Conservation (phyloP, 306 rosid genomes). For the Acacia confusa region DNA sequence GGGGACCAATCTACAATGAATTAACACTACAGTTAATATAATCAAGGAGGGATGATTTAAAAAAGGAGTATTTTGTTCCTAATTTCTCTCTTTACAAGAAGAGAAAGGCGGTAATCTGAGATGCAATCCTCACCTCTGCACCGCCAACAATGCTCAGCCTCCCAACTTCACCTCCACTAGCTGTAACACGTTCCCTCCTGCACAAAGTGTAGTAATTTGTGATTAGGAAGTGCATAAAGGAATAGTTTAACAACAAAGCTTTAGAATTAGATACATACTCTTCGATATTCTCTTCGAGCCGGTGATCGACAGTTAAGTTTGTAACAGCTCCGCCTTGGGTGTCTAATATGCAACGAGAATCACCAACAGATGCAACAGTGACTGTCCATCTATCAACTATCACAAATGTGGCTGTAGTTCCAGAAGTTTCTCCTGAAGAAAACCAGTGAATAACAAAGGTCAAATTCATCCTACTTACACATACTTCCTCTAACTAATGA, state of each 20-base stretch:
- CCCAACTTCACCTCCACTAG: constrained; percentile 98
- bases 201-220: constrained; percentile 16
- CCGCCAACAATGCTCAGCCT: constrained; percentile 93
- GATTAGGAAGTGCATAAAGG: constrained; percentile 17
- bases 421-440: constrained; percentile 90
- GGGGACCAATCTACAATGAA: constrained; percentile 87
- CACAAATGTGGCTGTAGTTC: constrained; percentile 94
- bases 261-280: constrained; percentile 53
- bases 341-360: constrained; percentile 92
- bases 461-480: constrained; percentile 42
- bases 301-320: constrained; percentile 88
- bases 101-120: background rate
- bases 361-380: constrained; percentile 98
- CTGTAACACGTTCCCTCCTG: constrained; percentile 94
- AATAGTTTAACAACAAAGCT: background rate
- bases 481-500: constrained; percentile 15
- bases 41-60: constrained; percentile 18
- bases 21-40: constrained; percentile 21
- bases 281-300: constrained; percentile 91
- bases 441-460: constrained; percentile 7
- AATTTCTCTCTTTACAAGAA: constrained; percentile 4
- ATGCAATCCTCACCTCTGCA: constrained; percentile 67
- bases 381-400: constrained; percentile 97
- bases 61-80: background rate
- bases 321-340: constrained; percentile 84